phyloP scores from a whole-genome alignment of 225 moss, liverwort and hornwort genomes.

The Climacium dendroides region DNA sequence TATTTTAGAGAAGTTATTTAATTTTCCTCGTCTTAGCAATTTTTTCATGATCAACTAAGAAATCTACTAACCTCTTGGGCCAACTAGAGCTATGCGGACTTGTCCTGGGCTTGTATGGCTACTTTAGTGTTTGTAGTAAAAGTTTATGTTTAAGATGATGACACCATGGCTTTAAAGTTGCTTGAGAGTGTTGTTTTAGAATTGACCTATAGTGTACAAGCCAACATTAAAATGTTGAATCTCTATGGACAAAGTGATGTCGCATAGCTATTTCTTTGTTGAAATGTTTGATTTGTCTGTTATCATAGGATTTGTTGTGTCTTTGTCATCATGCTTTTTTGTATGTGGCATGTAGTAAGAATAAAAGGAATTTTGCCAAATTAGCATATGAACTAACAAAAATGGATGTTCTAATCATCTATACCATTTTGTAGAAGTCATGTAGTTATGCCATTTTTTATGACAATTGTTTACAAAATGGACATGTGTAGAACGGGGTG shows the following conservation, averaged over 20 bases:
- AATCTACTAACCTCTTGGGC: not conserved
- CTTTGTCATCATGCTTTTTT: not conserved
- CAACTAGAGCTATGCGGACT: constrained; percentile 85
- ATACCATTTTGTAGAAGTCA: not conserved
- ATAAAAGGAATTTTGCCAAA: not conserved
- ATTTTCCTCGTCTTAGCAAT: not conserved
- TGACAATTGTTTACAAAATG: not conserved
- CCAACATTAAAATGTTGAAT: constrained; percentile 57
- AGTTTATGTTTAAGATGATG: constrained; percentile 70
- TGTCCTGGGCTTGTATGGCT: constrained; percentile 76
- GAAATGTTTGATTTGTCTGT: not conserved
- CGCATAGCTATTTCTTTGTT: not conserved
- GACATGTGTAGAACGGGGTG: not conserved
- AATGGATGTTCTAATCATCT: not conserved
- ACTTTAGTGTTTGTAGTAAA: constrained; percentile 74
- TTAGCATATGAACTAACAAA: not conserved
- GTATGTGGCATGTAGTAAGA: not conserved
- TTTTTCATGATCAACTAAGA: not conserved
- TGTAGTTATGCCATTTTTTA: not conserved
- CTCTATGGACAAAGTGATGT: constrained; percentile 58
- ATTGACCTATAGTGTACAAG: constrained; percentile 68
- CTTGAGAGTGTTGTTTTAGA: constrained; percentile 69
- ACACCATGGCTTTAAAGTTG: constrained; percentile 53
- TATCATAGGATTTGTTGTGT: not conserved
- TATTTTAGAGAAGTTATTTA: not conserved